Evolutionary conservation across 305 asterid genomes (phyloP).

Genomic region (Euphrasia arctica): DNA sequence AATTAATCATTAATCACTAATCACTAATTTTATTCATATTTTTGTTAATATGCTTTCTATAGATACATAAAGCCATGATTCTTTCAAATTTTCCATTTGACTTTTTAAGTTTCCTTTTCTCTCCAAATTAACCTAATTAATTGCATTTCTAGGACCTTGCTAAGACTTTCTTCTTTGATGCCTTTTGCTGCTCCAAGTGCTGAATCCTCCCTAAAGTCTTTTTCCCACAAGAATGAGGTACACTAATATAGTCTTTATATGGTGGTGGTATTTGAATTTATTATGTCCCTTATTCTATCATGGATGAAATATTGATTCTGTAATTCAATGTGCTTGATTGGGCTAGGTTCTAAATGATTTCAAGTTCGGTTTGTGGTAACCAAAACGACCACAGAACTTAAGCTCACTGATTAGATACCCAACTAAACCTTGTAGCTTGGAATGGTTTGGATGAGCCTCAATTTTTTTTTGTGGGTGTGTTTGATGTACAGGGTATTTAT

Average conservation of each 20-base stretch:
- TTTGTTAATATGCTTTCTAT: conserved; percentile 19
- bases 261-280: conserved; percentile 13
- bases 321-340: conserved; percentile 2
- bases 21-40: conserved; percentile 16
- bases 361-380: not conserved
- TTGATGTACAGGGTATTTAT: too few relatives aligned
- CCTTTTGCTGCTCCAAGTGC: conserved; percentile 40
- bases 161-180: conserved; percentile 55
- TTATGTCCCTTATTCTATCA: conserved; percentile 17
- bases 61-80: conserved; percentile 11
- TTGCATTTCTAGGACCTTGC: conserved; percentile 66
- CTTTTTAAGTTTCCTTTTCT: conserved; percentile 12
- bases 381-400: not conserved
- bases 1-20: not conserved
- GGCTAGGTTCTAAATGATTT: not conserved
- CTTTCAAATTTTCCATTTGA: conserved; percentile 8
- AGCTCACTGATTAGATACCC: not conserved
- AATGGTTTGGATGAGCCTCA: not conserved
- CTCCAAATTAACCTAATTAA: conserved; percentile 23
- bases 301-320: conserved; percentile 1
- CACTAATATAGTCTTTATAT: not conserved
- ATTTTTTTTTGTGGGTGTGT: too few relatives aligned
- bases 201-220: conserved; percentile 39
- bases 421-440: not conserved
- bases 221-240: conserved; percentile 58